phyloP scores from a whole-genome alignment of 2,329 filamentous ascomycete genomes.

The Fusarium sp. region DNA sequence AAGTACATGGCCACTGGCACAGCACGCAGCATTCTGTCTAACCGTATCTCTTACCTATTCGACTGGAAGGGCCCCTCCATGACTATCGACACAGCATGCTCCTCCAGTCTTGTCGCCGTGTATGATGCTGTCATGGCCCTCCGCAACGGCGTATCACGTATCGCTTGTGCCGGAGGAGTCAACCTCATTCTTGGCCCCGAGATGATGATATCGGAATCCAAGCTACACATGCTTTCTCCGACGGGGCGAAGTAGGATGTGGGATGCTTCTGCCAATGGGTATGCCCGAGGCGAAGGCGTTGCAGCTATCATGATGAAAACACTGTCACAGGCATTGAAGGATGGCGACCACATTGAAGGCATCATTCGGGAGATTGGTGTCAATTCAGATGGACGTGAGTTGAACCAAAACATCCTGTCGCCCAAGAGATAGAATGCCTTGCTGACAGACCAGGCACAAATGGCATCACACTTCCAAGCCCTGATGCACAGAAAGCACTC shows the following conservation, averaged over 20 bases:
- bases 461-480: conserved; percentile 3
- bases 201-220: conserved; percentile 14
- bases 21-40: conserved; percentile 8
- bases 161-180: conserved; percentile 1
- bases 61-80: conserved; percentile 11
- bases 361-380: conserved; percentile 4
- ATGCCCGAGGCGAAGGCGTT: conserved; percentile 4
- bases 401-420: not conserved
- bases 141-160: not conserved
- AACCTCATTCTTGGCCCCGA: conserved; percentile 11
- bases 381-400: conserved; percentile 7
- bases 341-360: conserved; percentile 4
- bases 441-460: not conserved
- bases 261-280: conserved; percentile 2
- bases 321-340: not conserved
- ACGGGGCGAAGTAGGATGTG: conserved; percentile 6
- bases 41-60: conserved; percentile 22
- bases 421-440: too few species aligned
- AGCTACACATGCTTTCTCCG: conserved; percentile 8
- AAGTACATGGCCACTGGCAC: conserved; percentile 19
- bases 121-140: conserved; percentile 8
- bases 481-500: not conserved
- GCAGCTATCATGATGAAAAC: conserved; percentile 11
- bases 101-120: conserved; percentile 6
- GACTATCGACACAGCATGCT: conserved; percentile 30